Conservation (phyloP, 768 basidiomycete species). For the Termitomyces sp. region DNA sequence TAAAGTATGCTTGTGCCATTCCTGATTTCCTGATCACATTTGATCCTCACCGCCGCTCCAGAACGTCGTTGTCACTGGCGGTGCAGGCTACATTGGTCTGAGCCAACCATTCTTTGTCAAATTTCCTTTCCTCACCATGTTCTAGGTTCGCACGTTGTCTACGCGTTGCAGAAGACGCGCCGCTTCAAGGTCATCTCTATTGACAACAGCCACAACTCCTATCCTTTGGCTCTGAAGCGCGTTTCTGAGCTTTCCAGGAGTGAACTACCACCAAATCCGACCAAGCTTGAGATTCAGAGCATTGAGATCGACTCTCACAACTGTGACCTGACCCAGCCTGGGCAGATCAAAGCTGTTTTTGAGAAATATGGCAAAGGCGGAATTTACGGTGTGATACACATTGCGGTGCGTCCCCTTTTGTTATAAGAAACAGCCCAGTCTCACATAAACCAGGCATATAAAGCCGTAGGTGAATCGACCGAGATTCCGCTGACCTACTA, state of each 20-base stretch:
- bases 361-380: slow-evolving; percentile 81
- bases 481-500: slow-evolving; percentile 94
- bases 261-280: slow-evolving; percentile 60
- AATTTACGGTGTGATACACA: slow-evolving; percentile 95
- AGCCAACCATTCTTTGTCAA: slow-evolving; percentile 9
- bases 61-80: slow-evolving; percentile 52
- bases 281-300: slow-evolving; percentile 65
- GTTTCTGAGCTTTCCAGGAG: slow-evolving; percentile 77
- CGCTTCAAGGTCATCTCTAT: slow-evolving; percentile 90
- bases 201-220: slow-evolving; percentile 95
- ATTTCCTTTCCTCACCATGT: slow-evolving; percentile 10
- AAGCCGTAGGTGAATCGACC: slow-evolving; percentile 95
- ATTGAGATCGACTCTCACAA: slow-evolving; percentile 63
- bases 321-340: slow-evolving; percentile 72
- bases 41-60: slow-evolving; percentile 22
- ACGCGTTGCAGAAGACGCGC: slow-evolving; percentile 77
- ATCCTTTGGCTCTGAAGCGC: slow-evolving; percentile 65
- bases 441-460: slow-evolving; percentile 65
- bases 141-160: slow-evolving; percentile 91
- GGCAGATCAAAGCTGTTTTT: slow-evolving; percentile 74
- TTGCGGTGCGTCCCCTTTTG: slow-evolving; percentile 55
- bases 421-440: background rate
- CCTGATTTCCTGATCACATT: slow-evolving; percentile 6
- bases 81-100: slow-evolving; percentile 86
- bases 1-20: slow-evolving; percentile 36